These are phyloP conservation scores for Vanrija sp. DNA, from an alignment of 1,284 basidiomycete genomes.

Conservation along the genomic window DNA sequence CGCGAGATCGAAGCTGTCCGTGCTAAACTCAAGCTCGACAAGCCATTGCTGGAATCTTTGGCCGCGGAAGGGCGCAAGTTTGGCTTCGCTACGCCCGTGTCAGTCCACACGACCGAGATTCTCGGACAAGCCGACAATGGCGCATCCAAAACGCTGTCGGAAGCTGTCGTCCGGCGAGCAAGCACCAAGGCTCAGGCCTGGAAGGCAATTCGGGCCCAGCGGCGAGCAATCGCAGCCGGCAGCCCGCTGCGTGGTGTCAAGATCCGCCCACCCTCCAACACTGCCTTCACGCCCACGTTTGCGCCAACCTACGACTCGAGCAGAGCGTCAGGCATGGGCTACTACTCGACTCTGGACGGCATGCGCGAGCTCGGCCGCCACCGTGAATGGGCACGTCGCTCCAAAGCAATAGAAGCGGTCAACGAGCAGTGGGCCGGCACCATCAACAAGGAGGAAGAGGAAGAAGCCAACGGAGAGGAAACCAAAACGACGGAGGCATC, in stretches of 20 bases:
- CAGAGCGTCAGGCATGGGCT: slow-evolving; percentile 26
- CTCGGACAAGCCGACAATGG: slow-evolving; percentile 6
- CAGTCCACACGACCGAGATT: slow-evolving; percentile 23
- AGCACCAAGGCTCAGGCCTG: slow-evolving; percentile 37
- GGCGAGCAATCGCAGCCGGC: not conserved
- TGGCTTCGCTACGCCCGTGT: slow-evolving; percentile 32
- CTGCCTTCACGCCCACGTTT: slow-evolving; percentile 32
- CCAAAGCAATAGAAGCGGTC: not conserved
- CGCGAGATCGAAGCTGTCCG: slow-evolving; percentile 22
- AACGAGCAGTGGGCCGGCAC: not conserved
- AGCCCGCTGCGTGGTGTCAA: too few species aligned
- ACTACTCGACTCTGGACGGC: slow-evolving; percentile 29
- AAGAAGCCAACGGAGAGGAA: not conserved
- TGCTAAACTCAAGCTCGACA: slow-evolving; percentile 7
- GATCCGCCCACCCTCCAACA: not conserved
- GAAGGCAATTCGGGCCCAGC: slow-evolving; percentile 25
- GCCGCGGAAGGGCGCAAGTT: slow-evolving; percentile 27
- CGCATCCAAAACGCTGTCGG: slow-evolving; percentile 20
- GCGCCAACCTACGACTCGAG: slow-evolving; percentile 39
- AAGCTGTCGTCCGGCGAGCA: slow-evolving; percentile 31
- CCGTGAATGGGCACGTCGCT: slow-evolving; percentile 14
- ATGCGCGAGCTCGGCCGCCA: slow-evolving; percentile 38
- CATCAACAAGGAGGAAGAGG: slow-evolving; percentile 1
- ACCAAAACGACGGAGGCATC: slow-evolving; percentile 1
- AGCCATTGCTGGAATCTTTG: slow-evolving; percentile 16